Conservation (phyloP, 208 protist species). For the Wallacemonas rigidus region DNA sequence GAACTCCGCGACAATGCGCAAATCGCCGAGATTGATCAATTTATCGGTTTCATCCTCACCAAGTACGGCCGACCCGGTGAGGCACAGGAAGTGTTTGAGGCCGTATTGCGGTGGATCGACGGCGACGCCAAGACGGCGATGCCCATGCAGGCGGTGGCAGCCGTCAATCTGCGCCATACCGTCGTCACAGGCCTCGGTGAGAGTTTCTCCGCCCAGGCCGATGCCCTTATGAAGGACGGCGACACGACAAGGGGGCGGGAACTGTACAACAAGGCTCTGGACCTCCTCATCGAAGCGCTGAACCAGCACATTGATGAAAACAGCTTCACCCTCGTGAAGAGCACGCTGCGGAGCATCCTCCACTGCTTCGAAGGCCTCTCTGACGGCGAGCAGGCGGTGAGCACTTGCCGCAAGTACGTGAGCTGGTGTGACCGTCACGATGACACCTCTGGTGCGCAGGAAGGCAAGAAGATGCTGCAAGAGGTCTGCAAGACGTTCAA, state of each 20-base stretch:
- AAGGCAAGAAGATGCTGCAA: conserved; percentile 63
- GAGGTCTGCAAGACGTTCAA: conserved; percentile 53
- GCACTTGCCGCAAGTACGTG: conserved; percentile 85
- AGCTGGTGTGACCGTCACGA: conserved; percentile 85
- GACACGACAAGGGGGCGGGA: conserved; percentile 47
- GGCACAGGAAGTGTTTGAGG: conserved; percentile 63
- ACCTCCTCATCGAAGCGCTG: conserved; percentile 81
- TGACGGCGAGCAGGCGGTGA: conserved; percentile 74
- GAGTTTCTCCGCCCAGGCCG: conserved; percentile 45
- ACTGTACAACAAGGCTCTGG: conserved; percentile 79
- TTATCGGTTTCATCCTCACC: conserved; percentile 73
- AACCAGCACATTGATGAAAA: conserved; percentile 88
- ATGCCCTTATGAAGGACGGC: conserved; percentile 28
- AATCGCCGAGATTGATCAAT: conserved; percentile 73
- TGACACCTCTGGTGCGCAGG: conserved; percentile 57
- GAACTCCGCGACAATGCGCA: conserved; percentile 71
- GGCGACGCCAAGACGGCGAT: conserved; percentile 78
- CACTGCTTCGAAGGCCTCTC: conserved; percentile 87
- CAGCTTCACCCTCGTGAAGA: conserved; percentile 77
- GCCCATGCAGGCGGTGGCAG: conserved; percentile 89
- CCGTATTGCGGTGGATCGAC: conserved; percentile 84
- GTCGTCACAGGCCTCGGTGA: conserved; percentile 78
- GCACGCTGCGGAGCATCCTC: conserved; percentile 63
- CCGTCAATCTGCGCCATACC: conserved; percentile 78
- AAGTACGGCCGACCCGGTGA: conserved; percentile 42